Evolutionary conservation across 192 early-diverging fungal genomes (phyloP), one percentile per base, ranked within the genome.

Genomic region (Backusella circina): DNA sequence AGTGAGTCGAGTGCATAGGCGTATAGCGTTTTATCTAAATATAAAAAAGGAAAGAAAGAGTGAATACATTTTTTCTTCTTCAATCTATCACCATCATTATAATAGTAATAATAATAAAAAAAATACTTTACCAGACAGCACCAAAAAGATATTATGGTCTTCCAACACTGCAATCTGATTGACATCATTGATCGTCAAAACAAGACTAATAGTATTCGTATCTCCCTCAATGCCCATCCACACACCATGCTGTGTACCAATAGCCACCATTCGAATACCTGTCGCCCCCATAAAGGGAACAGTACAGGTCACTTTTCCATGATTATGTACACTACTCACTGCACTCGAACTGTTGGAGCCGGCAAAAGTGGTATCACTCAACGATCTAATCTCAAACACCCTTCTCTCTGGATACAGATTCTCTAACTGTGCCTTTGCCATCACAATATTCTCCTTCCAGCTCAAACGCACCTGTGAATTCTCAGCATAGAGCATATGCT

Each of bases 181-280:
- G 47, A 90, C 84, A 70, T 87, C 86, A 70, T 74, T 76, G 71
- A 88, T 78, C 66, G 86, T 82, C 71, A 88, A 82, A 38, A 75
- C 79, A 23, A 67, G 61, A 18, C 37, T 71, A 23, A 71, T 57
- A 0, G 69, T 41, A 61, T 78, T 83, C 57, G 82, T 84, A 64
- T 89, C 88, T n/a, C 86, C 84, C 9, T 89, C 88, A 16, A 88
- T 86, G 5, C 91, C 93, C n/a, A 92, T 80, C 78, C 90, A 98
- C 36, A 98, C 80, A 28, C 97, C 97, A 33, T 84, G 80, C 66
- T 96, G 93, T 2, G 96, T 95, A 33, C 94, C 97, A 54, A 97
- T 77, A 15, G 95, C 87, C 54, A 99, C 82, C 69, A 90, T 82
- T 10, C 87, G 86, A 72, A 88, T 85, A 71, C 87, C 85, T 5